Base-by-base conservation (phyloP, 768 basidiomycete genomes). In the Lentinula raphanica region DNA sequence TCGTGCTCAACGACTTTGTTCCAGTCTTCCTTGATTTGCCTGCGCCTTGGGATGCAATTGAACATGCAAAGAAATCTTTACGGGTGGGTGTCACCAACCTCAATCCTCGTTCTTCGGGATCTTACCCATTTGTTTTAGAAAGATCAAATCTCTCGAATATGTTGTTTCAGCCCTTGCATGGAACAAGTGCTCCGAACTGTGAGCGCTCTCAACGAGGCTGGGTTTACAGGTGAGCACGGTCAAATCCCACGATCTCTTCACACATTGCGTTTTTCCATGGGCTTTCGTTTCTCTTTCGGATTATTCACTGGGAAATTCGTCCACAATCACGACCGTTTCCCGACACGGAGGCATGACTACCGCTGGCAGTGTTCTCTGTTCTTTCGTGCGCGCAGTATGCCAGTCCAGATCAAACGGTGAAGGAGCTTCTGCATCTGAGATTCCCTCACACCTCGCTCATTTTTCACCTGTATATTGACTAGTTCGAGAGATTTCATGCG, bases 141-240 rank as follows among this genome's bases (percentile, higher is more conserved):
- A 75, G 92, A 96, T 71, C 79, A 84, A 56, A 81, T 83, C 31
- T 84, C 91, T 17, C 84, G 92, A 45, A 96, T 99, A 72, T 98
- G 96, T 72, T 98, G 96, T 73, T 99, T 98, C 78, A 94, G 92
- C 66, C 97, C 97, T 3, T 99, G 97, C 74, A 94, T 98, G 72
- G 97, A 99, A 68, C 97, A 99, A 68, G 97, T 99, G 39, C 74
- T 96, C 60, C 86, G 93, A 59, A 98, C 97, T 23, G 94, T 98
- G 50, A 82, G 78, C 55, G 86, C 92, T 1, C 77, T 99, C 21
- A 92, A 94, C 66, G 87, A 92, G 7, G 79, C 88, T 7, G 94
- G 94, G 11, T 99, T 98, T 76, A 86, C 89, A 17, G 92, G 94
- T 90, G 61, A 59, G 81, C 71, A 27, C 17, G 11, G 45, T n/a